Percentiles rank a stretch among this genome's conserved stretches.
phyloP scores from a whole-genome alignment of 1,284 basidiomycete genomes.

The Trametes versicolor region DNA sequence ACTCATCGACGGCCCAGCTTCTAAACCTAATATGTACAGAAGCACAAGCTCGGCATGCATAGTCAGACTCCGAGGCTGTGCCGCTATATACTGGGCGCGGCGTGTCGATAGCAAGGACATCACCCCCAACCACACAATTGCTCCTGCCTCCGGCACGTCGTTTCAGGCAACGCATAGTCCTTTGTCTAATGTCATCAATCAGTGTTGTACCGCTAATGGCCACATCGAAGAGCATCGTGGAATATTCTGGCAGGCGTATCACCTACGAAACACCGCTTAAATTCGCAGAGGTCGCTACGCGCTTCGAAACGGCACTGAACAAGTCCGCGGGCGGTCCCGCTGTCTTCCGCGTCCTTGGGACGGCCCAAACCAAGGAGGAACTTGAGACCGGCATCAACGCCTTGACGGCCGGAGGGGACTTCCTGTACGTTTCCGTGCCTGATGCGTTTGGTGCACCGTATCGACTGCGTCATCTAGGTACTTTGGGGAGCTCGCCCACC shows the following conservation, averaged over 20 bases:
- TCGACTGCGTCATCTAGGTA: slow-evolving; percentile 47
- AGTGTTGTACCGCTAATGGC: slow-evolving; percentile 22
- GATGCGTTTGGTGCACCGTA: neutral
- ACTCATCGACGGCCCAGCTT: neutral
- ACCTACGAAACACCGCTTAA: slow-evolving; percentile 54
- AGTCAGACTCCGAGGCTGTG: slow-evolving; percentile 13
- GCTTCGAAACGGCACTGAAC: slow-evolving; percentile 56
- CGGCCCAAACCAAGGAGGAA: slow-evolving; percentile 48
- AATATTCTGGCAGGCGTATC: slow-evolving; percentile 52
- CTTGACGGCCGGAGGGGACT: slow-evolving; percentile 51
- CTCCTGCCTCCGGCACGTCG: neutral
- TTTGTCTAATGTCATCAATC: neutral
- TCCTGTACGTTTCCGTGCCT: slow-evolving; percentile 51
- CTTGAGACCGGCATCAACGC: slow-evolving; percentile 45
- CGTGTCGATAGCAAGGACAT: neutral
- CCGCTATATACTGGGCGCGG: neutral
- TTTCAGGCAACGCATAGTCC: neutral
- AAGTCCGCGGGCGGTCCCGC: slow-evolving; percentile 46
- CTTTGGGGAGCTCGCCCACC: slow-evolving; percentile 54
- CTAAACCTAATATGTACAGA: neutral
- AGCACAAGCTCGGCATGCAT: slow-evolving; percentile 1
- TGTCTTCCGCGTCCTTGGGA: slow-evolving; percentile 43
- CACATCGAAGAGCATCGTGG: slow-evolving; percentile 28
- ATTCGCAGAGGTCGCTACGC: slow-evolving; percentile 51
- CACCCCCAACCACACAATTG: neutral